phyloP scores from a whole-genome alignment of 805 yeast species.

The Ogataea haglerorum region DNA sequence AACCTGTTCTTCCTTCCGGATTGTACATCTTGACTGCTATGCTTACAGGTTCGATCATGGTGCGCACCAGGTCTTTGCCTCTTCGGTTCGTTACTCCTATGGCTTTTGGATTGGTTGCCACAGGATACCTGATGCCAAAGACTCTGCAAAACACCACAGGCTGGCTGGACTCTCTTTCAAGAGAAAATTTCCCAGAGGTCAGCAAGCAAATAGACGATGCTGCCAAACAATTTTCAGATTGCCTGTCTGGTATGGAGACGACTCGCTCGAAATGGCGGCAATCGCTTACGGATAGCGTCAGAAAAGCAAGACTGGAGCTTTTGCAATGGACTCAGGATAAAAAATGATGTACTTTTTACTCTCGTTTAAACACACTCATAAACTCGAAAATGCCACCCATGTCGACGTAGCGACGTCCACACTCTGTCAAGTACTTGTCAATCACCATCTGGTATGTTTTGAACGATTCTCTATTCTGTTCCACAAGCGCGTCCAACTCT shows the following conservation, averaged over 20 bases:
- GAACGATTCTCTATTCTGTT: conserved; percentile 69
- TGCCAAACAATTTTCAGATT: not conserved
- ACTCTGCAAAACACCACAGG: conserved; percentile 37
- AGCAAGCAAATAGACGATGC: conserved; percentile 22
- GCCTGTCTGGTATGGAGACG: conserved; percentile 3
- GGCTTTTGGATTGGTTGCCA: conserved; percentile 44
- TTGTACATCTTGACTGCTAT: conserved; percentile 54
- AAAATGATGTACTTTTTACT: conserved; percentile 1
- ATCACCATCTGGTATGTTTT: conserved; percentile 54
- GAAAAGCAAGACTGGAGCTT: conserved; percentile 5
- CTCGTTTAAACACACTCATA: conserved; percentile 20
- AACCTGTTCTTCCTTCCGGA: conserved; percentile 53
- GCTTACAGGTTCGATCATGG: conserved; percentile 54
- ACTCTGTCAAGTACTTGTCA: conserved; percentile 67
- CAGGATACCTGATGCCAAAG: conserved; percentile 47
- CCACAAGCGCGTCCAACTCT: conserved; percentile 69
- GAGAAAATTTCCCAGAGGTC: conserved; percentile 38
- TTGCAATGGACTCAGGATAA: conserved; percentile 9
- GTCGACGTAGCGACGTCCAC: conserved; percentile 88
- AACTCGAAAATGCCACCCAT: conserved; percentile 68
- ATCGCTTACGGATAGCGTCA: conserved; percentile 6
- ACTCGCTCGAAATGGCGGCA: conserved; percentile 1
- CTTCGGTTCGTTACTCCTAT: conserved; percentile 51
- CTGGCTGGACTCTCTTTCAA: conserved; percentile 30
- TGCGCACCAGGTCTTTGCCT: conserved; percentile 44